phyloP scores from a whole-genome alignment of 768 basidiomycete species.

The Leccinum obscurum region DNA sequence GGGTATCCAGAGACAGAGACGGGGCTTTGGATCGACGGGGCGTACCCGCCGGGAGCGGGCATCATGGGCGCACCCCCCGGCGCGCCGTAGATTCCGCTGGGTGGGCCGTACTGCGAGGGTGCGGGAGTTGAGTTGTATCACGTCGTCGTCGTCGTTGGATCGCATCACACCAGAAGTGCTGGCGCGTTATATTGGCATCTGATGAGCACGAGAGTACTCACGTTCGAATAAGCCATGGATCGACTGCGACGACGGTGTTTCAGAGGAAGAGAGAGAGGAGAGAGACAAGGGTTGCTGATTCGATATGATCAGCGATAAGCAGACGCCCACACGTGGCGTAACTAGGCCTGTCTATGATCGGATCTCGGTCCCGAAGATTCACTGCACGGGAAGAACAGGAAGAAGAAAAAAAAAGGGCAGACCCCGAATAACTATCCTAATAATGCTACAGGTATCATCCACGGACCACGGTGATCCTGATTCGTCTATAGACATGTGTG shows the following conservation, averaged over 20 bases:
- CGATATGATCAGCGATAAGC: slow-evolving; percentile 18
- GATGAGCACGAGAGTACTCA: slow-evolving; percentile 7
- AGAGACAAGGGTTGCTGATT: not conserved
- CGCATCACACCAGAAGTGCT: not conserved
- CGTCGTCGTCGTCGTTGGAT: not conserved
- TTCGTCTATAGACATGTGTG: slow-evolving; percentile 19
- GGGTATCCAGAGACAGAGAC: slow-evolving; percentile 15
- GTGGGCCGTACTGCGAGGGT: not conserved
- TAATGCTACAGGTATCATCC: slow-evolving; percentile 39
- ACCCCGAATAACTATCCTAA: slow-evolving; percentile 26
- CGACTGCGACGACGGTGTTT: not conserved
- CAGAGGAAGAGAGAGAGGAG: not conserved
- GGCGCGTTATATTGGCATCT: no score
- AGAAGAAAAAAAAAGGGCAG: not conserved
- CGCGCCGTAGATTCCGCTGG: not conserved
- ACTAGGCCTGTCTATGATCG: not conserved
- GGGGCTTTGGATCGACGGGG: not conserved
- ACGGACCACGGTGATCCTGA: slow-evolving; percentile 8
- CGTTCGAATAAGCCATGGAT: slow-evolving; percentile 22
- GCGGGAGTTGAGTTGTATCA: not conserved
- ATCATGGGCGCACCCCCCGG: not conserved
- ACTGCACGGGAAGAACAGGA: not conserved
- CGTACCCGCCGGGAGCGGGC: not conserved
- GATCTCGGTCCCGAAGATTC: not conserved
- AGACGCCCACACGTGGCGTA: not conserved